phyloP scores from a whole-genome alignment of 805 yeast genomes.

The Schwanniomyces pseudopolymorphus region DNA sequence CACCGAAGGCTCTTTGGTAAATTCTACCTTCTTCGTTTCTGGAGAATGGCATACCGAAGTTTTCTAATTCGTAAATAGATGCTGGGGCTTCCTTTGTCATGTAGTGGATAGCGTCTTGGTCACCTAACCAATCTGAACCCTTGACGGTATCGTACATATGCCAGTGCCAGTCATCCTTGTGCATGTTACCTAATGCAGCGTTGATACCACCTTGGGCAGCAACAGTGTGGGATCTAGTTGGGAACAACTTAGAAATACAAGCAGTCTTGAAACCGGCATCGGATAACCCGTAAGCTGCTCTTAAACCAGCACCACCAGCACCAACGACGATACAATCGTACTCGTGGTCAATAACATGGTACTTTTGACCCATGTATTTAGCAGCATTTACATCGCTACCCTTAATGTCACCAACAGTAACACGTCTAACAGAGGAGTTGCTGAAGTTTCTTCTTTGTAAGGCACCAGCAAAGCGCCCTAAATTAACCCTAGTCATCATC shows the following conservation, averaged over 20 bases:
- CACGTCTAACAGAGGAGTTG: constrained; percentile 24
- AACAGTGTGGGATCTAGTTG: constrained; percentile 97
- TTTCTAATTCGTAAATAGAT: constrained; percentile 94
- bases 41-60: constrained; percentile 97
- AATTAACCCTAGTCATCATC: background rate
- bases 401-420: constrained; percentile 39
- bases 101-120: constrained; percentile 98
- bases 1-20: constrained; percentile 99
- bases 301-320: constrained; percentile 98
- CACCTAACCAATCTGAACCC: constrained; percentile 99
- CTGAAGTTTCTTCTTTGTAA: constrained; percentile 12
- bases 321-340: constrained; percentile 98
- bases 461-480: background rate
- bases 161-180: constrained; percentile 98
- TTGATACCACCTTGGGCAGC: constrained; percentile 99
- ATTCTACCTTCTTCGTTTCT: constrained; percentile 95
- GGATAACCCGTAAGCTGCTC: constrained; percentile 98
- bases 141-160: constrained; percentile 99
- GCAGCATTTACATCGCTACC: constrained; percentile 41
- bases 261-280: constrained; percentile 98
- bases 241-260: constrained; percentile 94
- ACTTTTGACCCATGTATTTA: constrained; percentile 56
- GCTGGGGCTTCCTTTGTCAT: constrained; percentile 98
- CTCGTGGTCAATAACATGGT: constrained; percentile 94
- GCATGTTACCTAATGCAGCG: constrained; percentile 99